These are phyloP conservation scores for Xylaria flabelliformis DNA, from an alignment of 495 filamentous ascomycete genomes.

Conservation along the genomic window DNA sequence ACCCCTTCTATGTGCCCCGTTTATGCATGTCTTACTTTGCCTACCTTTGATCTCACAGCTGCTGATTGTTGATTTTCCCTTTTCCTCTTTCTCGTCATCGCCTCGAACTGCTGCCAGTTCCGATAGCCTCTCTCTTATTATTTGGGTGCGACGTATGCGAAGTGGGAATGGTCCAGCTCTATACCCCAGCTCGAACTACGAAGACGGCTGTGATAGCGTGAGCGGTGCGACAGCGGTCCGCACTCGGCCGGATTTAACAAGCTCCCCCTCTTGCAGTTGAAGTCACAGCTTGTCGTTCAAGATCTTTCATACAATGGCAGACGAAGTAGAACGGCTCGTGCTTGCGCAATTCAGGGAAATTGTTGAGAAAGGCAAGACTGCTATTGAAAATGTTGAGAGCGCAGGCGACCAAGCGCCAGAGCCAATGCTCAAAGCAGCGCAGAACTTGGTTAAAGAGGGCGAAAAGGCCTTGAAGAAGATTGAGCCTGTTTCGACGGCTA, in stretches of 20 bases:
- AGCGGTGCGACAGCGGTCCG: constrained; percentile 2
- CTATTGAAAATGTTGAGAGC: constrained; percentile 45
- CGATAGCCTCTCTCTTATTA: neutral
- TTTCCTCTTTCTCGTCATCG: neutral
- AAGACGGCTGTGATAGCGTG: constrained; percentile 3
- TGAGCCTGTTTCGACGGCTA: constrained; percentile 49
- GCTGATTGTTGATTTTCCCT: constrained; percentile 1
- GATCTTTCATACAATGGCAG: constrained; percentile 35
- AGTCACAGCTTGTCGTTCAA: neutral
- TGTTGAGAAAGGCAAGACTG: constrained; percentile 47
- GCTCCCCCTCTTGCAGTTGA: neutral
- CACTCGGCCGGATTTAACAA: constrained; percentile 7
- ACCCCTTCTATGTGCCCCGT: constrained; percentile 12
- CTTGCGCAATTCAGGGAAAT: constrained; percentile 50
- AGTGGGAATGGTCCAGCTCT: constrained; percentile 8
- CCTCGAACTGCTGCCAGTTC: neutral
- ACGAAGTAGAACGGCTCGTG: constrained; percentile 48
- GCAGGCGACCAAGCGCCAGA: constrained; percentile 38
- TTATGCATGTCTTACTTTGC: constrained; percentile 25
- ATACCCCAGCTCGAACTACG: neutral
- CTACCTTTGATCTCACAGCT: constrained; percentile 11
- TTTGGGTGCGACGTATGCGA: neutral
- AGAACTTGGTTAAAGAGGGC: constrained; percentile 47
- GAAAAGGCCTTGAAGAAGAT: constrained; percentile 52
- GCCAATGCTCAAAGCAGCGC: constrained; percentile 50